Evolutionary conservation across 768 basidiomycete species (phyloP).

Genomic region (Dacryopinax primogenitus): DNA sequence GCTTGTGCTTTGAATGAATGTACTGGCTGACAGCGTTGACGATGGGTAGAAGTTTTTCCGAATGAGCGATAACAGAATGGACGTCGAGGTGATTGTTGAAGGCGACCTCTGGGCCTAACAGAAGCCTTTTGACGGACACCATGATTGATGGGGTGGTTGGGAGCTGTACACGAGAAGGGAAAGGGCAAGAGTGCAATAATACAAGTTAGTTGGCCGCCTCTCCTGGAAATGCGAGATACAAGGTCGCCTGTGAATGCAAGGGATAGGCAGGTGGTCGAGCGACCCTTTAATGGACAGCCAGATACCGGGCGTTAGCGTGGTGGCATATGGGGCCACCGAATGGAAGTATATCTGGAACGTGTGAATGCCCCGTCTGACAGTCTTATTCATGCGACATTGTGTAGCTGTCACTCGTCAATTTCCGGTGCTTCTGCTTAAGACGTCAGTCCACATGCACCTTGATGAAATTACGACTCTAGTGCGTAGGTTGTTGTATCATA

Average conservation of each 20-base stretch:
- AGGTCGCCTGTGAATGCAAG: no score
- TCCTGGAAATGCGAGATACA: no score
- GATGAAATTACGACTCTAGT: not conserved
- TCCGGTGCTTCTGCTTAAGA: no score
- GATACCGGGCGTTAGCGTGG: not conserved
- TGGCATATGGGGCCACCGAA: not conserved
- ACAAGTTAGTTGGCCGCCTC: no score
- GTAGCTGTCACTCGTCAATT: no score
- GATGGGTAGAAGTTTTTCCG: not conserved
- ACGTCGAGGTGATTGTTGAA: not conserved
- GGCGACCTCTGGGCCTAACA: not conserved
- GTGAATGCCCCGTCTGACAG: not conserved
- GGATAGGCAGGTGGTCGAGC: not conserved
- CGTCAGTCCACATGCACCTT: not conserved
- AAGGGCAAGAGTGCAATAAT: not conserved
- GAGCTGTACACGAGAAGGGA: not conserved
- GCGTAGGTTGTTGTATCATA: not conserved
- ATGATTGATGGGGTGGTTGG: not conserved
- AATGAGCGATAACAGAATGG: constrained; percentile 1
- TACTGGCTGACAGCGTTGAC: not conserved
- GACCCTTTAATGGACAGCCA: not conserved
- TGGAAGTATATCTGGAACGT: not conserved
- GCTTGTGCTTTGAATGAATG: not conserved
- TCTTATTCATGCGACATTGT: not conserved
- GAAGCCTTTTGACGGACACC: not conserved